Conservation (phyloP, 1,284 basidiomycete species). For the Marasmius tenuissimus region DNA sequence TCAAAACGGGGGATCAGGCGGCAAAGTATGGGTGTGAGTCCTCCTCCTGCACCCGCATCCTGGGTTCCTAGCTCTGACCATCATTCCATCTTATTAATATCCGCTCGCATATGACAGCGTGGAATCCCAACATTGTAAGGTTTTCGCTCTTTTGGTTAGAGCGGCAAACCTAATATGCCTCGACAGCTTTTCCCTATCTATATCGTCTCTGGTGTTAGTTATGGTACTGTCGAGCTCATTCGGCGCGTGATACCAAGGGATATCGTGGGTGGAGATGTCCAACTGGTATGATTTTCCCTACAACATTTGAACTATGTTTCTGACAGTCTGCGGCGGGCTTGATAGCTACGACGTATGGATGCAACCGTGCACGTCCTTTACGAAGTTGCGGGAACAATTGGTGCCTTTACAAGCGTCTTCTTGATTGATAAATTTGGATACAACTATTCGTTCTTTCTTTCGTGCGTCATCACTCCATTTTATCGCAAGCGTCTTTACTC, state of each 20-base stretch:
- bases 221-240: conserved; percentile 34
- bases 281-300: conserved; percentile 20
- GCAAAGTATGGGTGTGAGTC: conserved; percentile 20
- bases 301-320: too few species aligned
- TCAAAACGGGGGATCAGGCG: conserved; percentile 7
- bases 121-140: conserved; percentile 29
- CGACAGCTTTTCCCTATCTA: conserved; percentile 30
- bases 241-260: conserved; percentile 34
- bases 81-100: too few species aligned
- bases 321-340: neutral
- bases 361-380: conserved; percentile 25
- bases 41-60: neutral
- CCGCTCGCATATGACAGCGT: conserved; percentile 1
- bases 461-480: neutral
- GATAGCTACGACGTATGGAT: conserved; percentile 10
- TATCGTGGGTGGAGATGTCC: conserved; percentile 31
- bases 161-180: neutral
- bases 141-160: neutral
- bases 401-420: conserved; percentile 28
- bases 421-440: conserved; percentile 31
- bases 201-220: conserved; percentile 28
- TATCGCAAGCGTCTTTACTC: conserved; percentile 15
- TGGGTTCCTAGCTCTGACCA: neutral
- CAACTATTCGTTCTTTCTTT: conserved; percentile 33
- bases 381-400: conserved; percentile 28